Conservation (phyloP, 73 alveolate species). For the Breviolum minutum region DNA sequence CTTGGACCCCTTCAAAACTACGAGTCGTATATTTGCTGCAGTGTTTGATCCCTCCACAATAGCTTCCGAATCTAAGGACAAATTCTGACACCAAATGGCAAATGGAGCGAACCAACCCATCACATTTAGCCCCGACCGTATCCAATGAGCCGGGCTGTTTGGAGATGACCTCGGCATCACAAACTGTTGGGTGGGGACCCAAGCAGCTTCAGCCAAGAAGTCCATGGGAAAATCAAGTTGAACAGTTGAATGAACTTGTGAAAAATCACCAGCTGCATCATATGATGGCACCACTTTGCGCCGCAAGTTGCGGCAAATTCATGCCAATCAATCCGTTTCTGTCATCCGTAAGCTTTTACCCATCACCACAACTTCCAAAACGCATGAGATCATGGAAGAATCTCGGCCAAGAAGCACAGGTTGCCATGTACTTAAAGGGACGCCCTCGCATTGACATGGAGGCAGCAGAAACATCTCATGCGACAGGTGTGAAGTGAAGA, state of each 20-base stretch:
- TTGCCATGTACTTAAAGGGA: conserved; percentile 64
- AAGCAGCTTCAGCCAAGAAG: background rate
- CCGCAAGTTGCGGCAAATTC: background rate
- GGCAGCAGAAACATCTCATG: background rate
- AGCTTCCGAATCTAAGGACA: too few relatives aligned
- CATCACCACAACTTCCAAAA: background rate
- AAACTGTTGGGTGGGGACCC: background rate
- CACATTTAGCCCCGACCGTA: background rate
- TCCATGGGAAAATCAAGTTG: too few relatives aligned
- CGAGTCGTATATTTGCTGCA: too few relatives aligned
- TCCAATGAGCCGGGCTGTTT: conserved; percentile 26
- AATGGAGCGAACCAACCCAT: background rate
- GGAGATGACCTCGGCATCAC: conserved; percentile 10
- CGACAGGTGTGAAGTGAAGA: too few relatives aligned
- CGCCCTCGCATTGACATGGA: background rate
- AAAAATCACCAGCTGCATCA: too few relatives aligned
- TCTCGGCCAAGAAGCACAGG: conserved; percentile 1
- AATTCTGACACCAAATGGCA: too few relatives aligned
- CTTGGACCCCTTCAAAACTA: too few relatives aligned
- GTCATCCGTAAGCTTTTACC: background rate
- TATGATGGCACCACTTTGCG: too few relatives aligned
- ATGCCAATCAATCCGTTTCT: background rate
- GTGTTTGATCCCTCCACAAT: too few relatives aligned
- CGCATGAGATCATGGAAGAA: background rate
- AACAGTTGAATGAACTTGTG: too few relatives aligned